Evolutionary conservation across 768 basidiomycete genomes (phyloP).

Genomic region (Antrodiella citrinella): DNA sequence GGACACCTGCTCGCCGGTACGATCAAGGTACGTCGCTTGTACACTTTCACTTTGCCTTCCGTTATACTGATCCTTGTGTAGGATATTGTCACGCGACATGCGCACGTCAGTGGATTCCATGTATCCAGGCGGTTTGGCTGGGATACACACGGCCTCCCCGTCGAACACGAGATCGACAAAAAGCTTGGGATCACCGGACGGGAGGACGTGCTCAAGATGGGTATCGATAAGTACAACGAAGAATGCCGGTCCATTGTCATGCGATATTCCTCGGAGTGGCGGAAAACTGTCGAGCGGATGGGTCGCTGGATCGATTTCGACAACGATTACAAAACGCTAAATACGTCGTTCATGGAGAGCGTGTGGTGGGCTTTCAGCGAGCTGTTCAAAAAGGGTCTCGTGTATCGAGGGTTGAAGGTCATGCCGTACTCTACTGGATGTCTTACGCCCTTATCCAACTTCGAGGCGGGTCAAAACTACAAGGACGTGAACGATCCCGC

Average conservation of each 20-base stretch:
- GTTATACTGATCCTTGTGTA: too few relatives aligned
- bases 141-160: slow-evolving; percentile 98
- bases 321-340: slow-evolving; percentile 97
- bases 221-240: slow-evolving; percentile 95
- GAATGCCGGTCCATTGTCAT: slow-evolving; percentile 97
- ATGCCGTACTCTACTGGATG: slow-evolving; percentile 98
- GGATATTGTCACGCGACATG: slow-evolving; percentile 98
- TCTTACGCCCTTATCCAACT: slow-evolving; percentile 94
- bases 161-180: slow-evolving; percentile 99
- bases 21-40: slow-evolving; percentile 73
- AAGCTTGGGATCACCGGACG: slow-evolving; percentile 85
- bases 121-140: slow-evolving; percentile 94
- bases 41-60: too few relatives aligned
- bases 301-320: slow-evolving; percentile 99
- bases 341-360: slow-evolving; percentile 90
- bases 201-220: slow-evolving; percentile 90
- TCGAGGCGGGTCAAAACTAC: slow-evolving; percentile 91
- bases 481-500: slow-evolving; percentile 92
- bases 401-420: slow-evolving; percentile 89
- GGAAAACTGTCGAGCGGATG: slow-evolving; percentile 91
- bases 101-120: slow-evolving; percentile 86
- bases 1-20: slow-evolving; percentile 91
- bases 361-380: slow-evolving; percentile 99
- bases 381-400: slow-evolving; percentile 86
- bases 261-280: slow-evolving; percentile 94